These are phyloP conservation scores for Phialophora chinensis DNA, from an alignment of 2,329 filamentous ascomycete species.

Conservation along the genomic window DNA sequence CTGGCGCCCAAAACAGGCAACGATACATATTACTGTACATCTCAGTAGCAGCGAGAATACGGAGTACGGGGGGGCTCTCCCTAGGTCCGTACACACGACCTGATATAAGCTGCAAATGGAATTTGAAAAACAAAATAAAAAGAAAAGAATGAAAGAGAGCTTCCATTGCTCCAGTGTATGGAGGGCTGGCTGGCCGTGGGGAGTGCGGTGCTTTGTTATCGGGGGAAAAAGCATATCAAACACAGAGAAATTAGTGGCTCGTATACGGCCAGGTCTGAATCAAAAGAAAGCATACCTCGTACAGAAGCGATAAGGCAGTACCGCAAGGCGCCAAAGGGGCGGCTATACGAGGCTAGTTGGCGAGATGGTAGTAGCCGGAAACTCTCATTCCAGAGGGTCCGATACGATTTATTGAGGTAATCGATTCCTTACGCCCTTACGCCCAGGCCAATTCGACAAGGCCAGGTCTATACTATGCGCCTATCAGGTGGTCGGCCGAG, in stretches of 20 bases:
- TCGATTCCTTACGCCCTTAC: background rate
- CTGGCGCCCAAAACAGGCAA: background rate
- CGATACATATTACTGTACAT: background rate
- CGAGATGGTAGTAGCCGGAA: background rate
- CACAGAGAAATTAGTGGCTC: background rate
- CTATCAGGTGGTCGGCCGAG: background rate
- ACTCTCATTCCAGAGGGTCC: background rate
- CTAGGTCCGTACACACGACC: background rate
- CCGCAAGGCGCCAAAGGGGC: background rate
- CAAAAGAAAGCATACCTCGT: no score
- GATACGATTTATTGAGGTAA: constrained; percentile 4
- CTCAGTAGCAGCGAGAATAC: background rate
- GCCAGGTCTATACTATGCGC: constrained; percentile 1
- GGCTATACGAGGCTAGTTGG: constrained; percentile 6
- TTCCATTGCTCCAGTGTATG: no score
- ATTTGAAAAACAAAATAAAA: no score
- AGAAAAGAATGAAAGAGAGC: no score
- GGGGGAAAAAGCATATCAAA: background rate
- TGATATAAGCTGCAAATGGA: background rate
- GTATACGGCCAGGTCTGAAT: background rate
- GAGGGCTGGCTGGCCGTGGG: no score
- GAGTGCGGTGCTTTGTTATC: background rate
- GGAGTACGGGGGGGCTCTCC: no score
- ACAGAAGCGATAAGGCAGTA: background rate
- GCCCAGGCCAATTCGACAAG: background rate